Conservation (phyloP, 495 filamentous ascomycete genomes). For the Cercophora scortea region DNA sequence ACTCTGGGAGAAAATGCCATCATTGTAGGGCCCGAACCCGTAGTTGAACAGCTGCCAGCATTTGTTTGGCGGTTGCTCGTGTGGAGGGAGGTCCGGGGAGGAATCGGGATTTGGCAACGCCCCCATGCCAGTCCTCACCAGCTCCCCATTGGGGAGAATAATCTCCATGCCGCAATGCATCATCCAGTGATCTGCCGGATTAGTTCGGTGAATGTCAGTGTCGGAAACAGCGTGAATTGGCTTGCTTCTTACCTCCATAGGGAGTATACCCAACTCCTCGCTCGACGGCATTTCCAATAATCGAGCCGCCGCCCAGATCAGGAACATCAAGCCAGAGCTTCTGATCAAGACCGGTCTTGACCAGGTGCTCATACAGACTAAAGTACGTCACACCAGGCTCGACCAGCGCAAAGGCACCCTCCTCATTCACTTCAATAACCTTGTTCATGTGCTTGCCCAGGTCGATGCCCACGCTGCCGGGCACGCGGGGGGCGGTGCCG, state of each 20-base stretch:
- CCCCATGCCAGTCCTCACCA: constrained; percentile 53
- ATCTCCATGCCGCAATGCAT: constrained; percentile 50
- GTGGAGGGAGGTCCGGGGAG: not conserved
- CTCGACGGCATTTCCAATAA: constrained; percentile 48
- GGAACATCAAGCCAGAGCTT: constrained; percentile 45
- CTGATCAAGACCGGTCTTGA: constrained; percentile 30
- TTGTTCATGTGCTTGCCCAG: constrained; percentile 45
- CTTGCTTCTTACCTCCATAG: not conserved
- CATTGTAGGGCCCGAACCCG: constrained; percentile 45
- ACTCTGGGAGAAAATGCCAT: constrained; percentile 50
- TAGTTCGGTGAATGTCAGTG: not conserved
- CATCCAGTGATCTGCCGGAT: constrained; percentile 39
- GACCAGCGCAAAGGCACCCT: constrained; percentile 44
- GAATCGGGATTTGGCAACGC: constrained; percentile 36
- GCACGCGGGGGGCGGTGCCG: constrained; percentile 45
- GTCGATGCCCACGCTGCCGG: constrained; percentile 44
- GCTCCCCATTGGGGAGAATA: constrained; percentile 44
- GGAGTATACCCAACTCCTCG: constrained; percentile 49
- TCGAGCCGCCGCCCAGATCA: constrained; percentile 48
- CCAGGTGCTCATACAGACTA: constrained; percentile 42
- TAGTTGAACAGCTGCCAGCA: constrained; percentile 45
- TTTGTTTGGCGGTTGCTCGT: constrained; percentile 16
- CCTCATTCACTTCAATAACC: constrained; percentile 43
- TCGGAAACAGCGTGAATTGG: not conserved
- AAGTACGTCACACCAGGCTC: constrained; percentile 52